A percentile compares a stretch with the other conserved stretches of the same genome.
These are phyloP conservation scores for Nothopassalora personata DNA, from an alignment of 2,329 filamentous ascomycete genomes.

Conservation along the genomic window DNA sequence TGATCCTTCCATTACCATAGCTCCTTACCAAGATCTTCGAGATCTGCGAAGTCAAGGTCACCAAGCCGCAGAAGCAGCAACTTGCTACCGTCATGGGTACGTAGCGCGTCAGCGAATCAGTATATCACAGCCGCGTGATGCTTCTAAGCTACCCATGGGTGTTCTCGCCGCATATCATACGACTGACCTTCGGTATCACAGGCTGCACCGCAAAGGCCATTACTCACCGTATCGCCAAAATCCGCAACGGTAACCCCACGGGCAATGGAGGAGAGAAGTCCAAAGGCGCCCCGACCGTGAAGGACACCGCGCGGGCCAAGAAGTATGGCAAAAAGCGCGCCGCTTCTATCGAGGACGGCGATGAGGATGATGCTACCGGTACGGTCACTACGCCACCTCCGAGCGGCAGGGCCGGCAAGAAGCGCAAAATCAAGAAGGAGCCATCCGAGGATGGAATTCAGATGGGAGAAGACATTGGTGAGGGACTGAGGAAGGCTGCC, in stretches of 20 bases:
- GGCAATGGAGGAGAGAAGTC: no score
- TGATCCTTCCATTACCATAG: conserved; percentile 11
- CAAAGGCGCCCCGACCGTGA: not conserved
- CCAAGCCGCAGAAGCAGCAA: conserved; percentile 14
- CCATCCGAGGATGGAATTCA: conserved; percentile 16
- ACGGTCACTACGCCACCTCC: not conserved
- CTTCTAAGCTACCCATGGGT: no score
- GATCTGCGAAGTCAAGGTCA: conserved; percentile 29
- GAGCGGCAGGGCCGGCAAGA: not conserved
- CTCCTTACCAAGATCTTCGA: conserved; percentile 28
- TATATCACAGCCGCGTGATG: no score
- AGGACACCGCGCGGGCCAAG: not conserved
- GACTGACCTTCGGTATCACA: conserved; percentile 2
- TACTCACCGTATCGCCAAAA: conserved; percentile 26
- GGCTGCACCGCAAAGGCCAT: conserved; percentile 32
- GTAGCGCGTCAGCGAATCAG: conserved; percentile 8
- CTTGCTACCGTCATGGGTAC: conserved; percentile 28
- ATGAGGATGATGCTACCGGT: not conserved
- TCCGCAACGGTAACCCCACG: conserved; percentile 14
- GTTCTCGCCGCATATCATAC: no score
- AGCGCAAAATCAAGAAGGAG: conserved; percentile 2
- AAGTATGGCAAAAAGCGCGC: not conserved
- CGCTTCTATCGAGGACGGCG: not conserved
- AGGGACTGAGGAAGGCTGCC: not conserved
- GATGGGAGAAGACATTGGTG: conserved; percentile 25